Evolutionary conservation across 495 filamentous ascomycete species (phyloP).

Genomic region (Geoglossum glabrum): DNA sequence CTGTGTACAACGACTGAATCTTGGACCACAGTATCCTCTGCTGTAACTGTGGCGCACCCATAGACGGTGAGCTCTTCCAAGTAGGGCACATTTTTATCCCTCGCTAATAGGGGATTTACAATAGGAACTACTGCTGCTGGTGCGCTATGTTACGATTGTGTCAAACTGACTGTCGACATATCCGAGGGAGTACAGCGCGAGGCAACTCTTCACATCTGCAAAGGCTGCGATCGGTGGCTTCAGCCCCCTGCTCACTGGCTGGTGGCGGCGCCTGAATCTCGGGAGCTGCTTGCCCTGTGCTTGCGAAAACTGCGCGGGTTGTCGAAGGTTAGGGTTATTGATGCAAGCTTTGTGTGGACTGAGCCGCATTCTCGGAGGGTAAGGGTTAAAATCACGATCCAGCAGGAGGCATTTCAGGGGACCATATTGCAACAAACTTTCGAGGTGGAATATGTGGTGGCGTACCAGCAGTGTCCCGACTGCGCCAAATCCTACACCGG

Average conservation of each 20-base stretch:
- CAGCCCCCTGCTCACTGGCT: slow-evolving; percentile 76
- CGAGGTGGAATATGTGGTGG: slow-evolving; percentile 79
- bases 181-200: slow-evolving; percentile 82
- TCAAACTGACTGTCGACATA: slow-evolving; percentile 82
- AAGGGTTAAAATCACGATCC: slow-evolving; percentile 82
- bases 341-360: slow-evolving; percentile 94
- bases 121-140: slow-evolving; percentile 47
- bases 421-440: slow-evolving; percentile 83
- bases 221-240: slow-evolving; percentile 86
- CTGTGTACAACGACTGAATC: slow-evolving; percentile 4
- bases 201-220: slow-evolving; percentile 61
- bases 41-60: slow-evolving; percentile 85
- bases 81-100: background rate
- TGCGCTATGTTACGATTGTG: slow-evolving; percentile 82
- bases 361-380: slow-evolving; percentile 85
- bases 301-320: slow-evolving; percentile 63
- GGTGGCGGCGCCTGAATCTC: slow-evolving; percentile 57
- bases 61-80: slow-evolving; percentile 37
- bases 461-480: slow-evolving; percentile 75
- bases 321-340: slow-evolving; percentile 73
- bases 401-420: slow-evolving; percentile 51
- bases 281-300: slow-evolving; percentile 79
- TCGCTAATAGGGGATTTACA: background rate
- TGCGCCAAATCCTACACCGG: slow-evolving; percentile 84
- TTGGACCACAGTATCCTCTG: slow-evolving; percentile 52